These are phyloP conservation scores for Cladosporium sp. DNA, from an alignment of 2,329 filamentous ascomycete genomes.

Conservation along the genomic window DNA sequence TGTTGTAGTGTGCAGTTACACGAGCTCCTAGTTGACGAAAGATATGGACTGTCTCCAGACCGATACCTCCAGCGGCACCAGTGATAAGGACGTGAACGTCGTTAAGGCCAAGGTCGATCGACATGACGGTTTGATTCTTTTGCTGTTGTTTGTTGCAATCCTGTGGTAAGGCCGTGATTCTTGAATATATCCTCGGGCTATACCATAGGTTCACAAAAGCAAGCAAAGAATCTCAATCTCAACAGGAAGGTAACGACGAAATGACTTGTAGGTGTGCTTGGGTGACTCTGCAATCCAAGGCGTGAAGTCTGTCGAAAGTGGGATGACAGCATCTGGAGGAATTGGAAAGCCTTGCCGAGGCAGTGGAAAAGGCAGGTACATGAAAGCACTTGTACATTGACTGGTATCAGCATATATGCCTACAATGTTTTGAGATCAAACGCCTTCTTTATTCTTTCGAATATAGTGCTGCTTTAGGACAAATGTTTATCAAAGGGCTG, in stretches of 20 bases:
- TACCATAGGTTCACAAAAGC: background rate
- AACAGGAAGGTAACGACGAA: background rate
- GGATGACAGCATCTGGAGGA: background rate
- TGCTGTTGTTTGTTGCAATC: background rate
- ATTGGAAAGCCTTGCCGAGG: constrained; percentile 9
- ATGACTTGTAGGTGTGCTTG: background rate
- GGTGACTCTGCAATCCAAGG: background rate
- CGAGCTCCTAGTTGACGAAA: constrained; percentile 32
- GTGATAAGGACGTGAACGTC: constrained; percentile 33
- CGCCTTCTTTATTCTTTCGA: too few species aligned
- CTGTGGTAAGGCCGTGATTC: background rate
- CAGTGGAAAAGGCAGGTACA: background rate
- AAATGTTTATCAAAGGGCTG: too few species aligned
- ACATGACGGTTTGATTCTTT: constrained; percentile 17
- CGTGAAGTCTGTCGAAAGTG: constrained; percentile 1
- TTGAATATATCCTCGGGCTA: background rate
- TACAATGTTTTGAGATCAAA: too few species aligned
- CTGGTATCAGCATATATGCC: too few species aligned
- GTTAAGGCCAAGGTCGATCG: constrained; percentile 27
- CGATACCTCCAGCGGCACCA: constrained; percentile 29
- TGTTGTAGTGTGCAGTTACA: constrained; percentile 37
- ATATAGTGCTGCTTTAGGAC: too few species aligned
- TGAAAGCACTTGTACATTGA: too few species aligned
- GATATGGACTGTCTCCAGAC: constrained; percentile 24
- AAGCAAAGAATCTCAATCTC: background rate